These are phyloP conservation scores for Sphaerulina populicola DNA, from an alignment of 2,329 filamentous ascomycete genomes.

Conservation along the genomic window DNA sequence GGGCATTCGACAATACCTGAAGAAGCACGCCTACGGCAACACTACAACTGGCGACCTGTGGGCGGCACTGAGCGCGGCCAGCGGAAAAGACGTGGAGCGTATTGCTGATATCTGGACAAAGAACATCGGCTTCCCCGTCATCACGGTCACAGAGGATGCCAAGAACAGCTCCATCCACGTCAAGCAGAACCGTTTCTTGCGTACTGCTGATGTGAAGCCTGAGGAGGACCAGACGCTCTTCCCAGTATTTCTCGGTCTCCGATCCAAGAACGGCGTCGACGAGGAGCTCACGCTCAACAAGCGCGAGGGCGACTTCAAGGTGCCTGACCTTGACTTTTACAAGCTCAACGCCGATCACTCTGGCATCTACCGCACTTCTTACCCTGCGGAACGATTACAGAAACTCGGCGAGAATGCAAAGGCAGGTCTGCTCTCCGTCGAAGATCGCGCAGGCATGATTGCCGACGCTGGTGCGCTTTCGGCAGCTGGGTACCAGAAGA, in stretches of 20 bases:
- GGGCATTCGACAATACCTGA: slow-evolving; percentile 81
- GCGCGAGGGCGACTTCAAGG: slow-evolving; percentile 68
- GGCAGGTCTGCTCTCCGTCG: slow-evolving; percentile 68
- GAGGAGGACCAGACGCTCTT: slow-evolving; percentile 84
- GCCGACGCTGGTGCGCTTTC: slow-evolving; percentile 79
- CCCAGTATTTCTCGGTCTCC: slow-evolving; percentile 79
- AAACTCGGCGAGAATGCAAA: slow-evolving; percentile 86
- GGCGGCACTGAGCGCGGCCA: slow-evolving; percentile 77
- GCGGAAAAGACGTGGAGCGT: slow-evolving; percentile 79
- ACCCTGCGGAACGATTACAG: slow-evolving; percentile 69
- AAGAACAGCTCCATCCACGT: slow-evolving; percentile 66
- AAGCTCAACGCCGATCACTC: slow-evolving; percentile 95
- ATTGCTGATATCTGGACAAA: slow-evolving; percentile 98
- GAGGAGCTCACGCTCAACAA: slow-evolving; percentile 63
- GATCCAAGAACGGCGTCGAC: slow-evolving; percentile 74
- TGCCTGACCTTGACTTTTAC: slow-evolving; percentile 79
- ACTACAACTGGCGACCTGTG: slow-evolving; percentile 86
- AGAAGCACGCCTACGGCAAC: slow-evolving; percentile 95
- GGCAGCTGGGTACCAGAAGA: slow-evolving; percentile 85
- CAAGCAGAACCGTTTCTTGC: slow-evolving; percentile 90
- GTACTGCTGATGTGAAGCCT: slow-evolving; percentile 85
- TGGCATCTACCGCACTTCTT: slow-evolving; percentile 83
- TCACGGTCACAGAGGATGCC: slow-evolving; percentile 72
- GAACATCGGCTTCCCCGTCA: slow-evolving; percentile 85
- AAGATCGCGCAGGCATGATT: slow-evolving; percentile 91